Percentiles rank a stretch among this genome's conserved stretches.
Evolutionary conservation across 371 early-diverging fungal species (phyloP).

Genomic region (Conidiobolus incongruus): DNA sequence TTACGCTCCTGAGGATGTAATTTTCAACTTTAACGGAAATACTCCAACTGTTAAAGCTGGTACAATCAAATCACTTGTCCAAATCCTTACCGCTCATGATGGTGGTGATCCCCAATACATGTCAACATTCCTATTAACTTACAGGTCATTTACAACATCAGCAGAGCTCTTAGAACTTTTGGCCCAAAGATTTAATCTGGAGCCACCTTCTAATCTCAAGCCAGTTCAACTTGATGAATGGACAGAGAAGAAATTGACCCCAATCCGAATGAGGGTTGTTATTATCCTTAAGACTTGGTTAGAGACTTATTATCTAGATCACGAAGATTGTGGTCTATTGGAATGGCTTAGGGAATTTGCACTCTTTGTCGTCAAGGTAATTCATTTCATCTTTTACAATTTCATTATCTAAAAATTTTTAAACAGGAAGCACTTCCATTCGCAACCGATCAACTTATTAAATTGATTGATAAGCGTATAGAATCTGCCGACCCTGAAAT

Average conservation of each 20-base stretch:
- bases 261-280: constrained; percentile 68
- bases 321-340: constrained; percentile 41
- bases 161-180: constrained; percentile 44
- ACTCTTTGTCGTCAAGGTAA: background rate
- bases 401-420: too few species aligned
- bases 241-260: constrained; percentile 63
- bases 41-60: constrained; percentile 73
- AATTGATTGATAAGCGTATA: constrained; percentile 34
- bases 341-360: constrained; percentile 12
- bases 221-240: constrained; percentile 45
- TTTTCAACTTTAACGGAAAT: constrained; percentile 61
- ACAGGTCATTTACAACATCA: constrained; percentile 61
- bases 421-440: constrained; percentile 37
- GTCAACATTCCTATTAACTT: constrained; percentile 67
- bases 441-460: constrained; percentile 41
- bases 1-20: constrained; percentile 38
- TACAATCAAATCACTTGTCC: constrained; percentile 59
- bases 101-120: constrained; percentile 50
- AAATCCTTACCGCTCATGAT: constrained; percentile 72
- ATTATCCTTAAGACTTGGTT: constrained; percentile 81
- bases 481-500: constrained; percentile 8
- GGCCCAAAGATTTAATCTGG: constrained; percentile 41
- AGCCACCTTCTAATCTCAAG: constrained; percentile 41
- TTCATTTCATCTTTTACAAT: too few species aligned
- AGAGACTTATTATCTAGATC: constrained; percentile 60